Base-by-base conservation (phyloP, 495 filamentous ascomycete genomes). In the Choiromyces venosus region DNA sequence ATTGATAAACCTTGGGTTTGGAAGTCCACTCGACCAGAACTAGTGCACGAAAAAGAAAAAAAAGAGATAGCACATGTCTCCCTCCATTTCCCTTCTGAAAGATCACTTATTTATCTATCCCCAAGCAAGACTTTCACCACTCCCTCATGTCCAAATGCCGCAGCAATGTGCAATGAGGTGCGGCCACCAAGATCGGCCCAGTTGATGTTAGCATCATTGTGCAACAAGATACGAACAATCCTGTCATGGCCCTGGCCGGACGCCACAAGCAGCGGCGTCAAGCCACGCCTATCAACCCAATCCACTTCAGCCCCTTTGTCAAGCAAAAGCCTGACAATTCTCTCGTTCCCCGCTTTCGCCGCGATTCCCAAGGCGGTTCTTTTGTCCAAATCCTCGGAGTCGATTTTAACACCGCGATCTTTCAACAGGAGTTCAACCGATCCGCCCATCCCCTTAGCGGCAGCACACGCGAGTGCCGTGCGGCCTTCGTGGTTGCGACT, bases 301-400 rank as follows among this genome's bases (percentile, higher is more conserved):
- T 81, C 73, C n/a, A 81, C 69, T 40, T 80, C 72, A n/a, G 81
- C 77, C 9, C 81, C 79, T 4, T 76, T 74, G n/a, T 76, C 73
- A 38, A 82, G 42, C 9, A 82, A 71, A n/a, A 80, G 35, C 37
- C 69, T 73, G 7, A 79, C 77, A 33, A 80, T 71, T 29, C 52
- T 46, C 40, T 74, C 76, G n/a, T 78, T 73, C 19, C 81, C 73
- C 37, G 71, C 67, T 37, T 70, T 66, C 33, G 77, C 71, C 29
- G 81, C 81, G 21, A 74, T 56, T 33, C 78, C 79, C 18, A 82
- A 69, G 46, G 81, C 68, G 35, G 81, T 82, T 65, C 76, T 73
- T 9, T 81, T 75, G 19, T 78, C 74, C 19, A 67, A 69, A 35
- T 77, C 75, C 21, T 73, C 67, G 5, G 74, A 69, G 37, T 77